Base-by-base conservation (phyloP, 73 alveolate genomes). In the Loxodes magnus region DNA sequence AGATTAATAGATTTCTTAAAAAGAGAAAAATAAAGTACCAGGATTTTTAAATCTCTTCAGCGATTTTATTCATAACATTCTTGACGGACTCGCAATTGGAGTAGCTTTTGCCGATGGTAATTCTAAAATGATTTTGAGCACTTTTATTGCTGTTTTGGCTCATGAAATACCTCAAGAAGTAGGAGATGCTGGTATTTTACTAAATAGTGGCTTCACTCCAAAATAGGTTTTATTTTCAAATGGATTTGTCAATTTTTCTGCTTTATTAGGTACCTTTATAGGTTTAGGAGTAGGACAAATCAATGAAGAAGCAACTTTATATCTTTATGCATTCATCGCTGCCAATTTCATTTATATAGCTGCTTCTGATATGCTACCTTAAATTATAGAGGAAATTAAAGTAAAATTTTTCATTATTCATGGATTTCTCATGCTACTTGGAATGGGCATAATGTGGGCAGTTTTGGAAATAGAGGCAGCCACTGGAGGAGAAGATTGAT, bases 111-210 rank as follows among this genome's bases (percentile, higher is more conserved):
- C 71, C 3, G 31, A 58, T 3, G 12, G 63, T 3, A 44, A 26
- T 23, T 35, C 25, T 37, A 21, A 27, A 16, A 58, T 35, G 31
- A 43, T 49, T 22, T 29, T 43, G 3, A 50, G 64, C 3, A 58
- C 71, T 21, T 10, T 58, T 1, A 50, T 58, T 15, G 71, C 71
- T 27, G 46, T 58, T 7, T 39, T 58, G 15, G 62, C 52, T 10
- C 71, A 58, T 58, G 71, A 58, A 41, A 23, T 51, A 58, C 60
- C 71, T 22, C 46, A 58, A 14, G 71, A 58, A 26, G 46, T 58
- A 48, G 71, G 71, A 3, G 71, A 58, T 58, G 52, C 56, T 4
- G 26, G 60, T 22, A 58, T 58, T 7, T 27, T 58, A 19, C 14
- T 58, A 4, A 50, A 58, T 17, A 37, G 39, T 15, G 46, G 46